These are phyloP conservation scores for Coemansia sp. DNA, from an alignment of 192 early-diverging fungal species.

Conservation along the genomic window DNA sequence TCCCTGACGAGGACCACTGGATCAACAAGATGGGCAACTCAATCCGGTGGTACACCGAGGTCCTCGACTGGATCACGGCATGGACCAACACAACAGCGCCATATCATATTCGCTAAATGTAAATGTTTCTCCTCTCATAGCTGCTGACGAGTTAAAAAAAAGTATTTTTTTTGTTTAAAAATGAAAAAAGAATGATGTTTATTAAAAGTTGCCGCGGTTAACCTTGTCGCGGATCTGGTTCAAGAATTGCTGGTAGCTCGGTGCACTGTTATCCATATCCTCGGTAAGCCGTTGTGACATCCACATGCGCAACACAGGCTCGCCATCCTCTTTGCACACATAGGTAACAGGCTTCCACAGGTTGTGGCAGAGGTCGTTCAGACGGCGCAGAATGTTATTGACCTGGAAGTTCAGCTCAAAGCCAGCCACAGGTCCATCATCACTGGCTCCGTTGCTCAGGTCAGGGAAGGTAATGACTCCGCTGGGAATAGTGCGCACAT, in stretches of 20 bases:
- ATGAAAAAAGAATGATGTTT: neutral
- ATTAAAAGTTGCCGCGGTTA: conserved; percentile 54
- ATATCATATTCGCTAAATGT: conserved; percentile 12
- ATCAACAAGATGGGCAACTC: conserved; percentile 69
- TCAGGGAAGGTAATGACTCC: conserved; percentile 77
- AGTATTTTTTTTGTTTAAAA: neutral
- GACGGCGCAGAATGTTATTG: conserved; percentile 74
- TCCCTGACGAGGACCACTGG: conserved; percentile 75
- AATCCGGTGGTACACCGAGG: conserved; percentile 69
- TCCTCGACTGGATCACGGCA: conserved; percentile 60
- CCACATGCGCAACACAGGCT: conserved; percentile 77
- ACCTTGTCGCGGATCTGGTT: conserved; percentile 75
- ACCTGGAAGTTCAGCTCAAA: conserved; percentile 74
- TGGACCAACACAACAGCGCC: conserved; percentile 31
- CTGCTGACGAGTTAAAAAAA: neutral
- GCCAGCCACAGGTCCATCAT: conserved; percentile 54
- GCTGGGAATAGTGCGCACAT: conserved; percentile 38
- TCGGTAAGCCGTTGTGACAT: conserved; percentile 90
- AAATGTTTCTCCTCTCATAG: neutral
- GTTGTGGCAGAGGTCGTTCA: conserved; percentile 69
- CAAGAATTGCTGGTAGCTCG: conserved; percentile 80
- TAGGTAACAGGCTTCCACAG: conserved; percentile 76
- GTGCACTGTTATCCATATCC: conserved; percentile 80
- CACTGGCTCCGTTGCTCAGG: conserved; percentile 68
- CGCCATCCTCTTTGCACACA: conserved; percentile 92